Evolutionary conservation across 169 alveolate species (phyloP).

Genomic region (Plasmodium gonderi): DNA sequence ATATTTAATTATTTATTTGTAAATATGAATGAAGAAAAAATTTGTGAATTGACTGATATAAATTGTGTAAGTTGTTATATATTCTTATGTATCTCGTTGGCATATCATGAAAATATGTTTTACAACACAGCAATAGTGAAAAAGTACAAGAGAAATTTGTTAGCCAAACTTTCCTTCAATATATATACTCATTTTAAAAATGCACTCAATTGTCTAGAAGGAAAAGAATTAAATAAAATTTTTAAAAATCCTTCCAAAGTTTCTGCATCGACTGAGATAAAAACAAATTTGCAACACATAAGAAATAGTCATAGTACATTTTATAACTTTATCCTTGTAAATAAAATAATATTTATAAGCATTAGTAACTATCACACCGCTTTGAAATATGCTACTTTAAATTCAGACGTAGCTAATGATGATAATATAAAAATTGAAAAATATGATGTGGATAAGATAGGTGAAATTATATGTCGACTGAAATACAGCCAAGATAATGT

Average conservation of each 20-base stretch:
- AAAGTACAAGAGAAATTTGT: constrained; percentile 58
- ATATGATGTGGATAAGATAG: constrained; percentile 62
- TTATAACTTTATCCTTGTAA: constrained; percentile 28
- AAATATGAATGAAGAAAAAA: constrained; percentile 27
- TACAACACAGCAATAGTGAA: constrained; percentile 61
- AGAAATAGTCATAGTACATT: constrained; percentile 32
- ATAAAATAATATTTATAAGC: constrained; percentile 32
- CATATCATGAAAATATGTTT: constrained; percentile 74
- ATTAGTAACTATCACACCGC: constrained; percentile 59
- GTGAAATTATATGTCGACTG: constrained; percentile 57
- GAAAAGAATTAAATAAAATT: constrained; percentile 11
- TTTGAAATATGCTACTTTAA: constrained; percentile 28
- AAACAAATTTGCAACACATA: constrained; percentile 27
- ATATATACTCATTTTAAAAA: constrained; percentile 47
- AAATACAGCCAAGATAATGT: constrained; percentile 46
- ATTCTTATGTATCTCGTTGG: constrained; percentile 50
- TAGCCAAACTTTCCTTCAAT: constrained; percentile 40
- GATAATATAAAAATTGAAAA: constrained; percentile 6
- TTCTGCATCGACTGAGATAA: background rate
- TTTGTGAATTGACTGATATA: constrained; percentile 17
- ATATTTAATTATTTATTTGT: constrained; percentile 54
- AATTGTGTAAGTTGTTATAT: constrained; percentile 43
- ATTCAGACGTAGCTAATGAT: constrained; percentile 5
- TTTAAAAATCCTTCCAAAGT: constrained; percentile 8
- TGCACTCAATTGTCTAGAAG: constrained; percentile 31